Conservation (phyloP, 148 eudicot genomes). For the Agrostemma githago region DNA sequence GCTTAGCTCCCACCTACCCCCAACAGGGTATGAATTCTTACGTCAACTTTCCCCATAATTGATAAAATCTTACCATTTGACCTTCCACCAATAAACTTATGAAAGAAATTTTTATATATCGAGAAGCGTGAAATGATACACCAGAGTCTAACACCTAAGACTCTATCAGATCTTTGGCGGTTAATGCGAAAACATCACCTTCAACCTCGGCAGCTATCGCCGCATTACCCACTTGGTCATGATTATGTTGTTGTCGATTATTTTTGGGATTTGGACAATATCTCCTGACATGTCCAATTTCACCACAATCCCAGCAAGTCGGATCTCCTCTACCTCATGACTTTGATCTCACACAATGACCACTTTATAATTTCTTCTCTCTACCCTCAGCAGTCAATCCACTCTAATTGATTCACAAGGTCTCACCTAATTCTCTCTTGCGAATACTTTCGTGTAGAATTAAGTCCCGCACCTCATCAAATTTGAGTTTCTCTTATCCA, state of each 20-base stretch:
- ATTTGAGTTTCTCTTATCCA: too few species aligned
- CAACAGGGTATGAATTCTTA: not conserved
- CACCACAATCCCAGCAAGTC: too few species aligned
- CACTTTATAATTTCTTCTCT: not conserved
- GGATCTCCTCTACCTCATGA: too few species aligned
- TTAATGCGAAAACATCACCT: not conserved
- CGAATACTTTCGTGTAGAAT: too few species aligned
- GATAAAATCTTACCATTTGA: not conserved
- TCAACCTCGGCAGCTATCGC: not conserved
- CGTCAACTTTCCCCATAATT: not conserved
- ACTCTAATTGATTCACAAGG: too few species aligned
- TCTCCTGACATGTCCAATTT: not conserved
- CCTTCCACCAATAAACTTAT: not conserved
- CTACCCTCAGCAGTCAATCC: not conserved
- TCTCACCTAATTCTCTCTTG: too few species aligned
- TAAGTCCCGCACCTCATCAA: too few species aligned
- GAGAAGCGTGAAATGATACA: not conserved
- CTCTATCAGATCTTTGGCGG: not conserved
- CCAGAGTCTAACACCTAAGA: too few species aligned
- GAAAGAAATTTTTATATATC: not conserved
- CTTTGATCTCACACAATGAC: too few species aligned
- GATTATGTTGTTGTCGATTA: not conserved
- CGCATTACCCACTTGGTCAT: not conserved
- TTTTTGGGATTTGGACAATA: not conserved
- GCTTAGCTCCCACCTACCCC: not conserved